phyloP scores from a whole-genome alignment of 768 basidiomycete genomes.

The Tulasnella sp. region DNA sequence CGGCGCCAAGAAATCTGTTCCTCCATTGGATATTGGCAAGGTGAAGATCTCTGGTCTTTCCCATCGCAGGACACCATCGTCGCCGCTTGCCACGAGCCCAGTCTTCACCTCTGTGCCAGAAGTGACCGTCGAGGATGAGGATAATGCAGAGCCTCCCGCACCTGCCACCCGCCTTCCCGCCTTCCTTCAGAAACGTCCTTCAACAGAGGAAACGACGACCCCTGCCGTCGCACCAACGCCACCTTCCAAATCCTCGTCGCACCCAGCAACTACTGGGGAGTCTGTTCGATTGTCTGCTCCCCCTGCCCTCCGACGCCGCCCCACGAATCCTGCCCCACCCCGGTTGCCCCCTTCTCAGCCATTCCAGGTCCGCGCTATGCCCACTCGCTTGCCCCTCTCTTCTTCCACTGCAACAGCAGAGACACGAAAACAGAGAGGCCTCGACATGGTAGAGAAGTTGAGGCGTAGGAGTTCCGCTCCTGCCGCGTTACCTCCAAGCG shows the following conservation, averaged over 20 bases:
- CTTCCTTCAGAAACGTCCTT: slow-evolving; percentile 8
- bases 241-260: neutral
- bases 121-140: neutral
- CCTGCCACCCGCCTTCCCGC: neutral
- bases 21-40: neutral
- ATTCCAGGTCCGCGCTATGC: neutral
- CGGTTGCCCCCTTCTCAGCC: neutral
- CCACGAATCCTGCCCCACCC: slow-evolving; percentile 6
- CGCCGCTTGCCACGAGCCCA: neutral
- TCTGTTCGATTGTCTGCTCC: neutral
- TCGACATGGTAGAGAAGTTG: slow-evolving; percentile 15
- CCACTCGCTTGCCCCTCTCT: neutral
- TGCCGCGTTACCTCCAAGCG: slow-evolving; percentile 7
- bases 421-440: slow-evolving; percentile 11
- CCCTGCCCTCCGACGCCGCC: neutral
- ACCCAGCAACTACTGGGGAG: neutral
- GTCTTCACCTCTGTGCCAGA: neutral
- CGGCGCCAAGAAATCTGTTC: neutral
- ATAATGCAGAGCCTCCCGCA: slow-evolving; percentile 1
- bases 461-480: slow-evolving; percentile 14
- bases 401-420: neutral
- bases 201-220: neutral
- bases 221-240: neutral
- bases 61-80: slow-evolving; percentile 7
- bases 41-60: no score